These are phyloP conservation scores for Aspergillus novoparasiticus DNA, from an alignment of 2,329 filamentous ascomycete genomes.

Conservation along the genomic window DNA sequence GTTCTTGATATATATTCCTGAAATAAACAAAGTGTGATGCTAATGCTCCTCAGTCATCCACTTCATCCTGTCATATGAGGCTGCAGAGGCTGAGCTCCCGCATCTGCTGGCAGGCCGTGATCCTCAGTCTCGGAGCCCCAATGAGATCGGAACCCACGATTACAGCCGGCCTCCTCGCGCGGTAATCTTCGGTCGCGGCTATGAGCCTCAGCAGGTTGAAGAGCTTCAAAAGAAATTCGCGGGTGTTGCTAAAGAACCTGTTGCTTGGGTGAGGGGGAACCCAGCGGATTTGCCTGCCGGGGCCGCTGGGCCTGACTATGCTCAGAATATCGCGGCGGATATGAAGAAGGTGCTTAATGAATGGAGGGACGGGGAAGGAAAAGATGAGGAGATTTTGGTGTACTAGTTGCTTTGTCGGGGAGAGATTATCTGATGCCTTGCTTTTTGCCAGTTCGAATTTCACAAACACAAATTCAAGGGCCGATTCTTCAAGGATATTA, in stretches of 20 bases:
- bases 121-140: constrained; percentile 21
- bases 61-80: constrained; percentile 23
- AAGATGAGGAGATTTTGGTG: constrained; percentile 15
- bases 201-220: constrained; percentile 14
- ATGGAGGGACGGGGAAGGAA: constrained; percentile 11
- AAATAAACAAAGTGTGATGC: not conserved
- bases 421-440: not conserved
- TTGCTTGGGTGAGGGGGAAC: constrained; percentile 19
- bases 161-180: constrained; percentile 27
- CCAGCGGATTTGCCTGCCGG: constrained; percentile 15
- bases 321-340: constrained; percentile 9
- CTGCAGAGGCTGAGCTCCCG: constrained; percentile 24
- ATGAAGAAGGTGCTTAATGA: constrained; percentile 12
- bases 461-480: not conserved
- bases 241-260: constrained; percentile 7
- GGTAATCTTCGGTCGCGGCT: constrained; percentile 33
- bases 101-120: constrained; percentile 26
- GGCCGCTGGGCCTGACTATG: constrained; percentile 8
- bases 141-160: constrained; percentile 28
- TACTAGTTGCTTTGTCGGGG: constrained; percentile 12
- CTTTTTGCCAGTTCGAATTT: not conserved
- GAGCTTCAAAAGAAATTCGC: constrained; percentile 11
- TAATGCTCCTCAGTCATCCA: constrained; percentile 23
- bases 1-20: not conserved
- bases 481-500: not conserved